Percentiles rank a stretch among this genome's conserved stretches.
phyloP scores from a whole-genome alignment of 352 stramenopile species.

The Phytophthora cryptogea region DNA sequence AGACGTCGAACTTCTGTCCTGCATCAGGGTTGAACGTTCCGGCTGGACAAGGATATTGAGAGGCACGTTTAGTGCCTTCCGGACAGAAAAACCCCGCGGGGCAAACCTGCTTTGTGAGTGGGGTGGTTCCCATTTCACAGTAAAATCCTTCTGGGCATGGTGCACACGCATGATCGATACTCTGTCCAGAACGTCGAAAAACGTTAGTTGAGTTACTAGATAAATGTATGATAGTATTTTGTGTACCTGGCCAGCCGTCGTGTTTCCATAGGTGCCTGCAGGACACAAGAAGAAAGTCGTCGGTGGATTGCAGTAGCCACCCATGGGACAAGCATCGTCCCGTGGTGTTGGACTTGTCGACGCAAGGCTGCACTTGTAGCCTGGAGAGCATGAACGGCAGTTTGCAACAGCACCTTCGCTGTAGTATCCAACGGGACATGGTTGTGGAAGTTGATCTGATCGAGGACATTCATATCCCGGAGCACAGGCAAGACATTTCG shows the following conservation, averaged over 20 bases:
- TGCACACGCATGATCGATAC: conserved; percentile 76
- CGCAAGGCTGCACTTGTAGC: conserved; percentile 82
- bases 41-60: conserved; percentile 82
- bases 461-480: conserved; percentile 86
- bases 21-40: conserved; percentile 81
- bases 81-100: conserved; percentile 76
- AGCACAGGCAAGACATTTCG: conserved; percentile 65
- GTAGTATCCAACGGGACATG: conserved; percentile 89
- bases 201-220: background rate
- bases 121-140: conserved; percentile 80
- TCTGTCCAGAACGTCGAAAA: conserved; percentile 39
- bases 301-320: conserved; percentile 88
- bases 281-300: conserved; percentile 88
- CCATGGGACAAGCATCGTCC: conserved; percentile 86
- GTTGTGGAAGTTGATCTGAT: conserved; percentile 69
- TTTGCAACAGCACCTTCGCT: conserved; percentile 76
- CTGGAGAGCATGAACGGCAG: conserved; percentile 63
- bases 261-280: conserved; percentile 85
- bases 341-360: conserved; percentile 80
- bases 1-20: conserved; percentile 57
- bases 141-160: conserved; percentile 76
- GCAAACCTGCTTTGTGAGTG: conserved; percentile 64
- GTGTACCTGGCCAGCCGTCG: conserved; percentile 72
- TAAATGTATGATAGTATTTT: background rate
- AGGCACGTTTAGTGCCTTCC: conserved; percentile 60